A percentile compares a stretch with the other conserved stretches of the same genome.
phyloP scores from a whole-genome alignment of 306 rosid species.

The Quercus cerris region DNA sequence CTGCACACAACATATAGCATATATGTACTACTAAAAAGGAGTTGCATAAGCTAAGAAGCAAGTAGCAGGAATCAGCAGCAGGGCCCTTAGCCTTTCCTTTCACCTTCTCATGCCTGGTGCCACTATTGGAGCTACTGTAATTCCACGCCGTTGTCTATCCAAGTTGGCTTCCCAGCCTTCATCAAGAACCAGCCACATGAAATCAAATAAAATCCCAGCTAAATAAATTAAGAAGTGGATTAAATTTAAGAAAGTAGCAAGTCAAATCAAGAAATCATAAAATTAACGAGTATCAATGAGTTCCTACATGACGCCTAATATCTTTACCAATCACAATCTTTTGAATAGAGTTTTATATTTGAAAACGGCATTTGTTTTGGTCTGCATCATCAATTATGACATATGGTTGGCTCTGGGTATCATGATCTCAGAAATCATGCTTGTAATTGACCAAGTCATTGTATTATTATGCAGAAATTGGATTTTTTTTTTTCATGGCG shows the following conservation, averaged over 20 bases:
- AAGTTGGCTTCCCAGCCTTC: conserved; percentile 67
- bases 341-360: neutral
- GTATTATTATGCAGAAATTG: too few relatives aligned
- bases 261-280: neutral
- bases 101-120: conserved; percentile 48
- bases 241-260: neutral
- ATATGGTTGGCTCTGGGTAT: too few relatives aligned
- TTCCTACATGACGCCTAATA: neutral
- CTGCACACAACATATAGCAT: neutral
- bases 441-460: too few relatives aligned
- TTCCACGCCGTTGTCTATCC: conserved; percentile 41
- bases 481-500: too few relatives aligned
- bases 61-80: conserved; percentile 9
- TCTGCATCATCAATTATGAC: neutral
- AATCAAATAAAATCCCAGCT: neutral
- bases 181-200: neutral
- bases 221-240: neutral
- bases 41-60: neutral
- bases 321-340: neutral
- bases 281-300: neutral
- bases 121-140: conserved; percentile 13
- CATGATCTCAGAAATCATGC: too few relatives aligned
- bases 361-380: neutral
- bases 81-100: conserved; percentile 8
- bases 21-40: neutral